Evolutionary conservation across 768 basidiomycete species (phyloP), one percentile per base, ranked within the genome.

Genomic region (Trametes cinnabarina): DNA sequence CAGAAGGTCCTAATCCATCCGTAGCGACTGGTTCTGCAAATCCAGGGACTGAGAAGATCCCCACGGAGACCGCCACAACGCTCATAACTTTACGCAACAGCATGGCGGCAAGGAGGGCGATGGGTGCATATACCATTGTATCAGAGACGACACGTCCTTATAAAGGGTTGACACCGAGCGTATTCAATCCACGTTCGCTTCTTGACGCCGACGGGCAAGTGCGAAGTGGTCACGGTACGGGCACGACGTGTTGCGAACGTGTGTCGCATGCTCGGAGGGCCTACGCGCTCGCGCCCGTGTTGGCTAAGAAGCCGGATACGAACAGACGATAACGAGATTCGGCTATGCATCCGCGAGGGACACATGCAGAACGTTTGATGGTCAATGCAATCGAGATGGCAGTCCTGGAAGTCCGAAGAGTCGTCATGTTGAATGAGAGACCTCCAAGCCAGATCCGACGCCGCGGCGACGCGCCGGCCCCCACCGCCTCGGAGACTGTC

Each of bases 1-100:
- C 79, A 4, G 81, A 77, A n/a, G 73, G 73, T 11, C 69, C 71
- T 40, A 70, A 60, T 19, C 51, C 40, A 23, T 54, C 34, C 3
- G 37, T 35, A 14, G 41, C 30, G 40, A 56, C 28, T 14, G 57
- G 44, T 43, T 51, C 50, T 26, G 59, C 39, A 30, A 43, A 32
- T 19, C 39, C 52, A 32, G 43, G 42, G n/a, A 59, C 47, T 28
- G 53, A 58, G 5, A 61, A 61, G 20, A 47, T 34, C 8, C 35
- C 58, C 5, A 55, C 60, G n/a, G 32, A 51, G 15, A 53, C 46
- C 20, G 49, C 57, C 15, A 35, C 51, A 22, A 55, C 44, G 19
- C 51, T 30, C 56, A 53, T 17, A 30, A 58, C 46, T 55, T 44
- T 50, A 20, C 48, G 41, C 40, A 55, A 46, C 52, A 58, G 51